These are phyloP conservation scores for Citrus unshiu DNA, from an alignment of 345 rosid species.

Conservation along the genomic window DNA sequence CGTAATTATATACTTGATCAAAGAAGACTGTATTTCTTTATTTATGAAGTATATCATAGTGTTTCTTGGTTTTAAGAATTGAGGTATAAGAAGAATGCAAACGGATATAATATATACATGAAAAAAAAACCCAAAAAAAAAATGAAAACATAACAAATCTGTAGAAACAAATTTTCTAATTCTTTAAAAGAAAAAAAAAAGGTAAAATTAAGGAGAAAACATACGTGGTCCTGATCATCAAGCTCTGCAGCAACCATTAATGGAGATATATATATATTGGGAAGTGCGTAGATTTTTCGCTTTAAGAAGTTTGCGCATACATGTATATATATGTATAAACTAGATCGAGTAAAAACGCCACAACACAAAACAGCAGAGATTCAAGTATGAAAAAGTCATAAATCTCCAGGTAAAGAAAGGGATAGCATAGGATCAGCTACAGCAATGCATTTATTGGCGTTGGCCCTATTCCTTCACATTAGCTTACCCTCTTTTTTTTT, in stretches of 20 bases:
- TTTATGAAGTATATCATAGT: too few relatives aligned
- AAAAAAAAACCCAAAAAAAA: too few relatives aligned
- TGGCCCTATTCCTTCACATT: background rate
- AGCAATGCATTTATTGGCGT: background rate
- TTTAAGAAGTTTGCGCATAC: background rate
- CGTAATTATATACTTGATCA: too few relatives aligned
- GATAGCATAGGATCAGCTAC: background rate
- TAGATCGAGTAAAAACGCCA: background rate
- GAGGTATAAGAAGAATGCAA: too few relatives aligned
- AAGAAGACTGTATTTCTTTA: too few relatives aligned
- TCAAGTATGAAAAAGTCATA: background rate
- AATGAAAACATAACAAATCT: too few relatives aligned
- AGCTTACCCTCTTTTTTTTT: background rate
- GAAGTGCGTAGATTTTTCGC: background rate
- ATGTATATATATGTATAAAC: background rate
- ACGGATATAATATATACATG: too few relatives aligned
- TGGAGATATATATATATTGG: background rate
- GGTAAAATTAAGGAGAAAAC: background rate
- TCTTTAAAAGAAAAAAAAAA: background rate
- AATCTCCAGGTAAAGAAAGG: background rate
- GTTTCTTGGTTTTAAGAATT: too few relatives aligned
- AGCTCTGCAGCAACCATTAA: background rate
- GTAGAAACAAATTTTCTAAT: too few relatives aligned
- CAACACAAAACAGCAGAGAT: background rate
- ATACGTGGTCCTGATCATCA: background rate